These are phyloP conservation scores for Meredithiella fracta DNA, from an alignment of 2,329 filamentous ascomycete species.

Conservation along the genomic window DNA sequence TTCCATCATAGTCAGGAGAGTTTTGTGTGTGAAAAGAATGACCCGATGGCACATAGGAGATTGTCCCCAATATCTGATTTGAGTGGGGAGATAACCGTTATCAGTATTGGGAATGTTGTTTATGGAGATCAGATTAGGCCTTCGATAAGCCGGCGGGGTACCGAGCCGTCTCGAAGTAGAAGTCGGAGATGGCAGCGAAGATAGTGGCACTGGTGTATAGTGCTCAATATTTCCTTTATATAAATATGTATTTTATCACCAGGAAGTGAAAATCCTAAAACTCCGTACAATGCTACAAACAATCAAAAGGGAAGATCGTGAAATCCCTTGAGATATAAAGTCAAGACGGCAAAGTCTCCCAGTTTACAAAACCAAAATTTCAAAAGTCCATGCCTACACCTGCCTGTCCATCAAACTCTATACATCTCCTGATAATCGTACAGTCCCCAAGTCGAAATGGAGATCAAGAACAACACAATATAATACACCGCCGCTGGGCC, in stretches of 20 bases:
- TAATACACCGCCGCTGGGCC: background rate
- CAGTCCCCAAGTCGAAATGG: constrained; percentile 4
- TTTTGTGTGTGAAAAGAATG: constrained; percentile 20
- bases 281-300: constrained; percentile 8
- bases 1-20: constrained; percentile 21
- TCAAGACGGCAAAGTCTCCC: background rate
- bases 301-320: background rate
- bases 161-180: background rate
- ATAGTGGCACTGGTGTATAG: background rate
- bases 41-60: constrained; percentile 16
- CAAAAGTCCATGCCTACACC: background rate
- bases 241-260: background rate
- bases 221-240: background rate
- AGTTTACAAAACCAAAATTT: background rate
- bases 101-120: background rate
- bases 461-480: constrained; percentile 6
- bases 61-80: background rate
- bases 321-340: background rate
- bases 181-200: background rate
- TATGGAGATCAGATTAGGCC: background rate
- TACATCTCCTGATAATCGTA: constrained; percentile 3
- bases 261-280: constrained; percentile 7
- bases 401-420: background rate
- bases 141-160: background rate
- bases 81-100: background rate